Evolutionary conservation across 345 rosid genomes (phyloP), one percentile per base, ranked within the genome.

Genomic region (Barbarea vulgaris): DNA sequence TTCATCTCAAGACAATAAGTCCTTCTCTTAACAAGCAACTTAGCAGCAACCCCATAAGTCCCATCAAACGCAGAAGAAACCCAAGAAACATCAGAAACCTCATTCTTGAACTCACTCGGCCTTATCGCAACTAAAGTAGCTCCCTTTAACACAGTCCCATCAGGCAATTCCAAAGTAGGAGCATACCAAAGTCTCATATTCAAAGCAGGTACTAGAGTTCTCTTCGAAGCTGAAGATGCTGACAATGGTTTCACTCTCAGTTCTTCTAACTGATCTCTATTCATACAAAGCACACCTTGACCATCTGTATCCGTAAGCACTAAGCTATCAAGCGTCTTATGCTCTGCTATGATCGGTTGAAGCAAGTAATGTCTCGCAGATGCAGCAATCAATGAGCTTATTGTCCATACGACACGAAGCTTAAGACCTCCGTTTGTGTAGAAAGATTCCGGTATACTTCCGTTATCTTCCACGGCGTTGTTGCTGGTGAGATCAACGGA

Each of bases 1-100:
- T 95, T 95, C 99, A 95, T 95, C 83, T 95, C 99, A 82, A 95
- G 81, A 77, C 96, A 95, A 81, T 95, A 95, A 59, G 97, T 95
- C 84, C 88, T 88, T 69, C 99, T 83, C 83, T 90, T 95, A 10
- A 90, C 90, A 1, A 95, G 78, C 98, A 95, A 89, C 85, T 84
- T 90, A 1, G 96, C 97, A 10, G 97, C 98, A n/a, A 88, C 74
- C 37, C 96, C 94, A 72, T 85, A 90, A 19, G 86, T 85, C 80
- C 83, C 99, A 79, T 93, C 89, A 69, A 96, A 93, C 0, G 94
- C 97, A 14, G 86, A 71, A 7, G 93, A 87, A 39, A 96, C 84
- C 96, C 96, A 93, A 34, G 87, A 88, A 1, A 82, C 83, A 84
- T 93, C 98, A n/a, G 83, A 80, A 6, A 80, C 88, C 51, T 92